Percentiles rank a stretch among this genome's conserved stretches.
These are phyloP conservation scores for Tuber melanosporum DNA, from an alignment of 495 filamentous ascomycete genomes.

Conservation along the genomic window DNA sequence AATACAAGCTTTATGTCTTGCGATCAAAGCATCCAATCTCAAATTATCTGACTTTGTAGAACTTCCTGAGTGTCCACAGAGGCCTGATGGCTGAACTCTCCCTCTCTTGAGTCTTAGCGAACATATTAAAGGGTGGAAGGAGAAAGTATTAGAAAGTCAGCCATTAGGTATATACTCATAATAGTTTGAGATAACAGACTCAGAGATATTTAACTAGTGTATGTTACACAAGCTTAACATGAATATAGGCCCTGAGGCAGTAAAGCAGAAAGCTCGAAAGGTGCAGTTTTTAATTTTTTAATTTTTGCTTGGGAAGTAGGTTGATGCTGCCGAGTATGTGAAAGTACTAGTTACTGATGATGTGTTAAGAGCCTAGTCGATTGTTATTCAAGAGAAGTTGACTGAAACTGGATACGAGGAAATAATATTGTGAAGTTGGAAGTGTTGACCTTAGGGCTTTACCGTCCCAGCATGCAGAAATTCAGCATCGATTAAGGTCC, in stretches of 20 bases:
- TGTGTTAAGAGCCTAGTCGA: constrained; percentile 23
- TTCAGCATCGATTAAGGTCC: constrained; percentile 13
- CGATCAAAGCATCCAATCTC: background rate
- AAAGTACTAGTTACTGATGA: constrained; percentile 28
- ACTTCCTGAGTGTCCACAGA: background rate
- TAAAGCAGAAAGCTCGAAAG: constrained; percentile 26
- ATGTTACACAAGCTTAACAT: no score
- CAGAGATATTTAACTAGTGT: no score
- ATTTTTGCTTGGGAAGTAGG: constrained; percentile 28
- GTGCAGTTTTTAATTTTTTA: constrained; percentile 31
- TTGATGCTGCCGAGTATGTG: constrained; percentile 22
- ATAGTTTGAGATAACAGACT: no score
- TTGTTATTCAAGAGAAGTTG: constrained; percentile 24
- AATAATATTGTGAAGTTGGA: constrained; percentile 26
- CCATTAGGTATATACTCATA: background rate
- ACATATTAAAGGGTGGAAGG: background rate
- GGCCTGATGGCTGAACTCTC: background rate
- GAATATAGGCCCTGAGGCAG: constrained; percentile 23
- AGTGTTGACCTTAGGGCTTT: constrained; percentile 30
- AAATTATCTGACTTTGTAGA: background rate
- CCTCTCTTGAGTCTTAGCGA: background rate
- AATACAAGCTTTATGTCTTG: no score
- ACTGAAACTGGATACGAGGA: constrained; percentile 20
- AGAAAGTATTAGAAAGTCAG: background rate
- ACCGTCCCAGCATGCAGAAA: constrained; percentile 14